Base-by-base conservation (phyloP, 805 yeast genomes). In the Myxozyma neotropica region DNA sequence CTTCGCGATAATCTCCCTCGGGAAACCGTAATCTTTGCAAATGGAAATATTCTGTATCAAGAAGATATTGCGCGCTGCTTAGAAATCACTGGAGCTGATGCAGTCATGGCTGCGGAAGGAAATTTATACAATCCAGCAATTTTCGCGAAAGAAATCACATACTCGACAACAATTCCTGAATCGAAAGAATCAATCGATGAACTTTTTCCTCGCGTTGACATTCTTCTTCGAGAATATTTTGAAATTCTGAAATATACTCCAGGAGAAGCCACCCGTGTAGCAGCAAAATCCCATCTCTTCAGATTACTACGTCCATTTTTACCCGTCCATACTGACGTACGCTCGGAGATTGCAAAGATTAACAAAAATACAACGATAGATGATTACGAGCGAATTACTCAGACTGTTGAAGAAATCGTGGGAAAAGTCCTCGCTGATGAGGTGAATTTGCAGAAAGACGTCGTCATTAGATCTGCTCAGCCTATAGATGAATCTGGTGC, bases 21-120 rank as follows among this genome's bases (percentile, higher is more conserved):
- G 0, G 94, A 85, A 49, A 90, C 93, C 1, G 97, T 94, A 0
- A 86, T 94, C 66, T 88, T 94, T 69, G 89, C 96, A 44, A 94
- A 94, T 72, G 99, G 99, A 4, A 94, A 94, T 73, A 83, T 94
- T n/a, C 75, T 94, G 47, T 94, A 94, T 69, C 89, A 96, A 0
- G 88, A 86, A 44, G 98, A 94, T 71, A 77, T 93, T 24, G 78
- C 79, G 0, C 79, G 94, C 61, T 88, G 97, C 71, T 71, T 83
- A 45, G 79, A 78, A 1, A 80, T 76, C 7, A 83, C 89, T 3
- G 76, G 75, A 0, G 88, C 94, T 64, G 97, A 94, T 74, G 96
- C 91, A 0, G 94, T 94, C 17, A 94, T 94, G 99, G 86, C 95
- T 43, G 99, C 99, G 0, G 99, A 94, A 73, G 97, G 97, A 0